Percentiles rank a stretch among this genome's conserved stretches.
Evolutionary conservation across 176 grass and related monocot species (phyloP).

Genomic region (Canna indica): DNA sequence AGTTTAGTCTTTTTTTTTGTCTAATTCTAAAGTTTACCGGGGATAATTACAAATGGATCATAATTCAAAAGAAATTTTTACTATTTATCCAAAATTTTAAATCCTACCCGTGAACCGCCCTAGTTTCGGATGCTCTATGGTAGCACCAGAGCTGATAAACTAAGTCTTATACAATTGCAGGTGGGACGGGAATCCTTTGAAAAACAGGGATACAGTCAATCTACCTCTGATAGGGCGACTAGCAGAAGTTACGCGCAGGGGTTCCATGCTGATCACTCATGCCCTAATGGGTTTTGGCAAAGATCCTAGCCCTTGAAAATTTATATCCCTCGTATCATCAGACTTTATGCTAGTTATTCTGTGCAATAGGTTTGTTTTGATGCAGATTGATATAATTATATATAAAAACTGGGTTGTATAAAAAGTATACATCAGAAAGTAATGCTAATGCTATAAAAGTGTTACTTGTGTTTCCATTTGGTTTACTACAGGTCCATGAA

Average conservation of each 20-base stretch:
- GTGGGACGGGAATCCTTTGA: conserved; percentile 54
- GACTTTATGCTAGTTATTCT: neutral
- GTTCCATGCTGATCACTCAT: conserved; percentile 51
- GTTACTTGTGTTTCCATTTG: no score
- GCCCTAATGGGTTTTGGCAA: conserved; percentile 48
- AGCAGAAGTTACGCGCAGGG: conserved; percentile 28
- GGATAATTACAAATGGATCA: no score
- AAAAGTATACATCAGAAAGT: no score
- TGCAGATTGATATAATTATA: neutral
- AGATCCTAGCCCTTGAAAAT: conserved; percentile 22
- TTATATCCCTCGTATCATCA: neutral
- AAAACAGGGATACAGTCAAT: conserved; percentile 31
- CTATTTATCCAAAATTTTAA: no score
- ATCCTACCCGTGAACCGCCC: no score
- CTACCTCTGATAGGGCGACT: conserved; percentile 26
- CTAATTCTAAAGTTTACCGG: no score
- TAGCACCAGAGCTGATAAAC: neutral
- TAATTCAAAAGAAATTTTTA: no score
- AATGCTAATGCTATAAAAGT: no score
- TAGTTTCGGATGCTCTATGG: no score
- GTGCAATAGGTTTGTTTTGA: neutral
- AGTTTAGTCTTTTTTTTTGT: no score
- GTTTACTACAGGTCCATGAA: neutral
- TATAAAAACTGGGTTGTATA: neutral
- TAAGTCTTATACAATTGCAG: neutral